phyloP scores from a whole-genome alignment of 495 filamentous ascomycete species.

The Trypethelium eluteriae region DNA sequence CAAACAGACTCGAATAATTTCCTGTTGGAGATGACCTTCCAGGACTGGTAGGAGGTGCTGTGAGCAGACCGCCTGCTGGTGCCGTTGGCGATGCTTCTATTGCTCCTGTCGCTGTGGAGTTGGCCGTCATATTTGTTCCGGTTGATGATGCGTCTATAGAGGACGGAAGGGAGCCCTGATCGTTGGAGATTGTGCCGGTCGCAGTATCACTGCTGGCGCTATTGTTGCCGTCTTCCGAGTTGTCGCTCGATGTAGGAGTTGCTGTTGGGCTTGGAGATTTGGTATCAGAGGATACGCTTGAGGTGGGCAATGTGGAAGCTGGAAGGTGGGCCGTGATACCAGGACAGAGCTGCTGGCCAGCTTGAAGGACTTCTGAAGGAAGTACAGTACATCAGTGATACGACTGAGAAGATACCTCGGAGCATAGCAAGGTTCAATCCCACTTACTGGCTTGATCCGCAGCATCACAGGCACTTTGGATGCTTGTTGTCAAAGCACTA shows the following conservation, averaged over 20 bases:
- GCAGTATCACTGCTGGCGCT: not conserved
- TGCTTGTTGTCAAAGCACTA: not conserved
- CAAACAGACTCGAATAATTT: constrained; percentile 5
- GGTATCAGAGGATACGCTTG: not conserved
- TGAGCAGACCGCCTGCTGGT: not conserved
- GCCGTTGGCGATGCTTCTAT: not conserved
- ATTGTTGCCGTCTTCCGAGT: not conserved
- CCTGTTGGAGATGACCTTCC: not conserved
- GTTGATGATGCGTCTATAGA: not conserved
- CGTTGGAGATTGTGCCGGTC: not conserved
- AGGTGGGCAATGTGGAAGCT: not conserved
- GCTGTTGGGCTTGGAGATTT: not conserved
- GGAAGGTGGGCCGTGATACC: not conserved
- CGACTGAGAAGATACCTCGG: not conserved
- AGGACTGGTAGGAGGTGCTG: not conserved
- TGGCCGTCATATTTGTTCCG: not conserved
- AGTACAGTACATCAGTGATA: not conserved
- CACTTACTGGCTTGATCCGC: not conserved
- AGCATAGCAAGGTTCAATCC: too few species aligned
- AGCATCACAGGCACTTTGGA: not conserved
- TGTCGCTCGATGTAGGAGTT: not conserved
- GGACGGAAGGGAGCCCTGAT: not conserved
- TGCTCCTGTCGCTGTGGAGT: not conserved
- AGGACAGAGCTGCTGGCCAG: not conserved
- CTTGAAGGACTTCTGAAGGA: not conserved